A percentile compares a stretch with the other conserved stretches of the same genome.
These are phyloP conservation scores for Kodamaea ohmeri DNA, from an alignment of 1,139 yeast species.

Conservation along the genomic window DNA sequence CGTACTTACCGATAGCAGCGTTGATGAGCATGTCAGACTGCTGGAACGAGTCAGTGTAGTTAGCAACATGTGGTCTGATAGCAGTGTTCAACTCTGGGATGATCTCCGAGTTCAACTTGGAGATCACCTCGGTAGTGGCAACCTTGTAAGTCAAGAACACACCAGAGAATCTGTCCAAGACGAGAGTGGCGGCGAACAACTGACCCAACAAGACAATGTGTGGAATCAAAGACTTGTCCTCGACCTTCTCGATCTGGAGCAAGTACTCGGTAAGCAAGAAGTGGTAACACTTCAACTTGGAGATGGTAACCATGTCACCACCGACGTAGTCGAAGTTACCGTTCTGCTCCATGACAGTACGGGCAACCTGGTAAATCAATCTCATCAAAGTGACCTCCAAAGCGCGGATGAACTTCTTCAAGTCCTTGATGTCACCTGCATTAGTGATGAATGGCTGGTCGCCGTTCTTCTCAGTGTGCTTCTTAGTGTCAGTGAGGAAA, in stretches of 20 bases:
- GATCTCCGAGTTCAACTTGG: constrained; percentile 42
- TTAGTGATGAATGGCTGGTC: constrained; percentile 28
- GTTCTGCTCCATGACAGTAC: constrained; percentile 39
- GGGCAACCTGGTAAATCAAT: constrained; percentile 46
- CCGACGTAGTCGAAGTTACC: constrained; percentile 59
- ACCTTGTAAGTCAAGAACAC: constrained; percentile 69
- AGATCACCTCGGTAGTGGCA: constrained; percentile 45
- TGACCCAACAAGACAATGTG: constrained; percentile 32
- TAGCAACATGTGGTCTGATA: constrained; percentile 70
- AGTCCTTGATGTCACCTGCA: constrained; percentile 30
- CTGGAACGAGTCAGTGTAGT: constrained; percentile 87
- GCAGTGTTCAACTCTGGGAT: constrained; percentile 45
- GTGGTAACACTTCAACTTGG: constrained; percentile 63
- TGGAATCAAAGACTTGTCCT: constrained; percentile 26
- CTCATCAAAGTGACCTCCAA: constrained; percentile 45
- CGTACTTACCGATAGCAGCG: constrained; percentile 79
- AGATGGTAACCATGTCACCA: constrained; percentile 54
- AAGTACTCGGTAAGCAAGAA: constrained; percentile 49
- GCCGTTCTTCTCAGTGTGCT: constrained; percentile 18
- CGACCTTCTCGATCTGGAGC: constrained; percentile 26
- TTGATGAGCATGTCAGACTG: constrained; percentile 81
- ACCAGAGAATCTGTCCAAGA: constrained; percentile 72
- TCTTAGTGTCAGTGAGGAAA: constrained; percentile 39
- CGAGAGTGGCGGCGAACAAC: constrained; percentile 66
- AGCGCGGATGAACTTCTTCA: constrained; percentile 34